These are phyloP conservation scores for Neurospora sp. DNA, from an alignment of 495 filamentous ascomycete species.

Conservation along the genomic window DNA sequence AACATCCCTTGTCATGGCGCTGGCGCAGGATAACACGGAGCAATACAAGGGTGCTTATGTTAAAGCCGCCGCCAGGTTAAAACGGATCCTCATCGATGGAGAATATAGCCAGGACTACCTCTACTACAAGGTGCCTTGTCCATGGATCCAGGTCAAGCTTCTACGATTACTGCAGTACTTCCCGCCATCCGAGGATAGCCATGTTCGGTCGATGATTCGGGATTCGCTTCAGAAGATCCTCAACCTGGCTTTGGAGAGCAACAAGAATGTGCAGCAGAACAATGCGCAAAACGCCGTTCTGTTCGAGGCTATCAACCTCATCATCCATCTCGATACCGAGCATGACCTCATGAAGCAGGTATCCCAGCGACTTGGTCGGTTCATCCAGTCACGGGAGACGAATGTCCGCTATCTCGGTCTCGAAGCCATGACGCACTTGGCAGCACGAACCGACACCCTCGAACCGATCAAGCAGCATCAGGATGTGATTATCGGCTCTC, in stretches of 20 bases:
- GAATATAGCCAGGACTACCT: conserved; percentile 83
- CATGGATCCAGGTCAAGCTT: conserved; percentile 96
- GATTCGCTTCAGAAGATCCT: conserved; percentile 86
- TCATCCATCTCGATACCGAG: conserved; percentile 97
- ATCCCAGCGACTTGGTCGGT: conserved; percentile 85
- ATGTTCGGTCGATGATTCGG: conserved; percentile 83
- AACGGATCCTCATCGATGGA: conserved; percentile 78
- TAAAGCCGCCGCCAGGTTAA: conserved; percentile 82
- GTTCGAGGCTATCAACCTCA: conserved; percentile 97
- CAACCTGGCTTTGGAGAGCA: conserved; percentile 80
- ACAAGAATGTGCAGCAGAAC: conserved; percentile 98
- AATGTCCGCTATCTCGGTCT: conserved; percentile 96
- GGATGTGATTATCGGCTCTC: conserved; percentile 83
- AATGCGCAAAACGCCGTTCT: conserved; percentile 98
- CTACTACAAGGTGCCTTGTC: conserved; percentile 98
- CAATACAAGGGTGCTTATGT: conserved; percentile 90
- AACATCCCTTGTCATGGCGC: conserved; percentile 90
- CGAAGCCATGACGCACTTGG: conserved; percentile 97
- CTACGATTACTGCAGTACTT: conserved; percentile 90
- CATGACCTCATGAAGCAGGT: conserved; percentile 94
- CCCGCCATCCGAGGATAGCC: conserved; percentile 88
- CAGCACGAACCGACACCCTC: conserved; percentile 85
- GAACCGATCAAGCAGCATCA: conserved; percentile 99
- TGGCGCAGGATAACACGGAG: conserved; percentile 87
- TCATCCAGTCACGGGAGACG: conserved; percentile 93